Conservation (phyloP, 2,329 filamentous ascomycete species). For the Zasmidium cellare region DNA sequence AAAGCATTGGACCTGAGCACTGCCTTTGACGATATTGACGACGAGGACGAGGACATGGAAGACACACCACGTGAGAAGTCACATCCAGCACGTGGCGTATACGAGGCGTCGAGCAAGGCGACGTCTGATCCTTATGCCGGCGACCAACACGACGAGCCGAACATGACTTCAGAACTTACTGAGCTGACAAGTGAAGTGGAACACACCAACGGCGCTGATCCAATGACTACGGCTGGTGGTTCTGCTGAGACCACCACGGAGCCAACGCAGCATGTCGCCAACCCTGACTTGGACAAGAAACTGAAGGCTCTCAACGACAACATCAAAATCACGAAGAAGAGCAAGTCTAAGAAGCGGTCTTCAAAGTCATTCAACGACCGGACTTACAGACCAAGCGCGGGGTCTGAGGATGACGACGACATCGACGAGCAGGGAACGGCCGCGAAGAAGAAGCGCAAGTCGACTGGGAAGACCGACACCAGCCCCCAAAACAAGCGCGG, state of each 20-base stretch:
- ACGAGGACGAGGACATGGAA: slow-evolving; percentile 18
- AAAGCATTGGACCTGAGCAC: slow-evolving; percentile 20
- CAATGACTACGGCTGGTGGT: slow-evolving; percentile 4
- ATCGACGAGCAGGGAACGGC: too few relatives aligned
- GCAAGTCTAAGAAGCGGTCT: slow-evolving; percentile 43
- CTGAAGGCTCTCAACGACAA: slow-evolving; percentile 27
- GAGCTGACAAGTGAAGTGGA: neutral
- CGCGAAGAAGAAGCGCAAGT: neutral
- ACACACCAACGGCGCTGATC: slow-evolving; percentile 11
- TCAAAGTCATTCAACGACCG: slow-evolving; percentile 4
- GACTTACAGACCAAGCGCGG: neutral
- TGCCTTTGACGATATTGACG: slow-evolving; percentile 22
- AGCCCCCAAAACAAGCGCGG: slow-evolving; percentile 13
- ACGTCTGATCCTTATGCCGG: neutral
- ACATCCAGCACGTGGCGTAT: slow-evolving; percentile 22
- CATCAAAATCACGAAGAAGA: slow-evolving; percentile 24
- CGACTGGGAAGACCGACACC: slow-evolving; percentile 16
- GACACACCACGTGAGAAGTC: slow-evolving; percentile 20
- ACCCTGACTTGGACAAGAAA: slow-evolving; percentile 30
- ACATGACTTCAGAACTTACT: neutral
- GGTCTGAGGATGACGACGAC: neutral
- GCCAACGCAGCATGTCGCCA: slow-evolving; percentile 4
- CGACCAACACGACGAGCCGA: slow-evolving; percentile 1
- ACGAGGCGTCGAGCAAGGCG: neutral
- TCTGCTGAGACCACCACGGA: slow-evolving; percentile 2